phyloP scores from a whole-genome alignment of 345 rosid species.

The Lumnitzera racemosa region DNA sequence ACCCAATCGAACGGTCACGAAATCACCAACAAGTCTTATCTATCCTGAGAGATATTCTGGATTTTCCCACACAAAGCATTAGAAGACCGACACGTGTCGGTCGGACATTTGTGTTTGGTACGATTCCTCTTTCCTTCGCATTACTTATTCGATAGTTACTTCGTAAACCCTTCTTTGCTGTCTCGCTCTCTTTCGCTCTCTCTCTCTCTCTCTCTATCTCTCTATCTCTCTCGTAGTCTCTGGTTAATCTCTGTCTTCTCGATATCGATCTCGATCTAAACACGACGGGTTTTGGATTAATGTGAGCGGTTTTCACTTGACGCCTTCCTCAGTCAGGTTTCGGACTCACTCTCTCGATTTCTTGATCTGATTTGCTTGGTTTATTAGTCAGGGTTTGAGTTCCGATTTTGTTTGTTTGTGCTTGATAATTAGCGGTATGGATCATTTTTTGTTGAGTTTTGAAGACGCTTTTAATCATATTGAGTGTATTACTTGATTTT shows the following conservation, averaged over 20 bases:
- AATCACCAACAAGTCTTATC: too few species aligned
- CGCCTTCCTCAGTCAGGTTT: too few species aligned
- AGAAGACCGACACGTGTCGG: slow-evolving; percentile 21
- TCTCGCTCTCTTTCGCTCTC: neutral
- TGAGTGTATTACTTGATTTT: neutral
- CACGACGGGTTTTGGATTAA: too few species aligned
- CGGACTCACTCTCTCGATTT: too few species aligned
- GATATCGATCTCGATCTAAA: neutral
- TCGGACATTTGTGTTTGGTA: slow-evolving; percentile 2
- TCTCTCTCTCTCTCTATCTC: slow-evolving; percentile 4
- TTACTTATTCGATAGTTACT: neutral
- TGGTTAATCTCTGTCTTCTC: slow-evolving; percentile 4
- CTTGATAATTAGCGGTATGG: neutral
- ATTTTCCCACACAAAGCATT: too few species aligned
- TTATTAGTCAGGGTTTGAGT: too few species aligned
- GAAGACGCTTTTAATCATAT: neutral
- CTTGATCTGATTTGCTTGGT: too few species aligned
- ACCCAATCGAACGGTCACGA: too few species aligned
- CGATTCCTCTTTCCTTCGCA: slow-evolving; percentile 8
- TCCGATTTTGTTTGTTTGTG: neutral
- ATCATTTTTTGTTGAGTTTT: neutral
- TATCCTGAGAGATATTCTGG: too few species aligned
- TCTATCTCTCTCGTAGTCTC: slow-evolving; percentile 7
- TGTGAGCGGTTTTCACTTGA: too few species aligned
- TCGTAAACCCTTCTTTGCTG: neutral